Evolutionary conservation across 352 stramenopile species (phyloP), one percentile per base, ranked within the genome.

Genomic region (Phytophthora idaei): DNA sequence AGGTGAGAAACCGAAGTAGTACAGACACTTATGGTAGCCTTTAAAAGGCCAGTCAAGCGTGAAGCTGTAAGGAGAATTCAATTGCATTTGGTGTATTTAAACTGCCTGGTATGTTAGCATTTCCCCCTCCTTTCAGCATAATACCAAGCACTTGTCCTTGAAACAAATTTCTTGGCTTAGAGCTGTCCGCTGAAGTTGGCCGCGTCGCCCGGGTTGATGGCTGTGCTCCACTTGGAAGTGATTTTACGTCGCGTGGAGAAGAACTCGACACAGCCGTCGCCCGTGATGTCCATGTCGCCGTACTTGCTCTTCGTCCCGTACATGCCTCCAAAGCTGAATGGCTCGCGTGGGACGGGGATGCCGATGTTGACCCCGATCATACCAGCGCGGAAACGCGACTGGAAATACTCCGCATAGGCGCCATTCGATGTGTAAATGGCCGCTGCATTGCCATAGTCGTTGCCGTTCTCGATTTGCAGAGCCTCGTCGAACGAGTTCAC

Each of bases 351-450:
- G 21, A 98, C 96, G 3, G 96, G 93, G 41, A 99, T 97, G 28
- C 97, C 97, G 67, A 99, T 95, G 73, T 99, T 99, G 39, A 99
- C 85, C 12, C 97, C 97, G 60, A 99, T 92, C 94, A 98, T 98
- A 7, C 80, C 87, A 3, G 95, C 95, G 17, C 92, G 78, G 71
- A 99, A 98, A 17, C 90, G 83, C 17, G 71, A 82, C 64, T 95
- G 82, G 74, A 99, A 99, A 71, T 94, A 98, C 61, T 99, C 94
- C 3, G 97, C 97, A 71, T 85, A 89, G 3, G 78, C 96, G 11
- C 94, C 95, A 73, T 94, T 97, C 3, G 84, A 96, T 10, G 97
- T 99, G 74, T 99, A 99, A 45, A 99, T 89, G 48, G 89, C 98
- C 5, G 96, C 96, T 3, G 97, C 97, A 76, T 99, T 99, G 12